phyloP scores from a whole-genome alignment of 2,329 filamentous ascomycete species.

The Penicillium hordei region DNA sequence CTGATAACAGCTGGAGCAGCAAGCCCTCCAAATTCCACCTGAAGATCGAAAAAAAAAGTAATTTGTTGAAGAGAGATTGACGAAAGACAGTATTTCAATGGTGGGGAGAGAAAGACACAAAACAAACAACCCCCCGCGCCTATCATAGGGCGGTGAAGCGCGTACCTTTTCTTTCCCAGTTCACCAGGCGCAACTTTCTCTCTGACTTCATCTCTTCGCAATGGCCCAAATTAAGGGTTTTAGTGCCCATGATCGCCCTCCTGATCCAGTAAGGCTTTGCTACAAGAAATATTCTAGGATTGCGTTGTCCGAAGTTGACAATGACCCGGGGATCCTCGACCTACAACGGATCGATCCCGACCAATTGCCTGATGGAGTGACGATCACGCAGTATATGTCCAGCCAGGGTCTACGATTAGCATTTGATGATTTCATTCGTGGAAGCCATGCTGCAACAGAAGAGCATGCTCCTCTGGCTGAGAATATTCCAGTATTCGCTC shows the following conservation, averaged over 20 bases:
- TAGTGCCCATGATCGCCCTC: conserved; percentile 77
- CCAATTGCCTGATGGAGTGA: conserved; percentile 28
- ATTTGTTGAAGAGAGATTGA: conserved; percentile 12
- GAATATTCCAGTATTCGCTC: conserved; percentile 38
- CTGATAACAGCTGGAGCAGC: conserved; percentile 6
- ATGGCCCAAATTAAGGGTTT: conserved; percentile 48
- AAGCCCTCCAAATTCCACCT: conserved; percentile 10
- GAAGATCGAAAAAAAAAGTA: conserved; percentile 5
- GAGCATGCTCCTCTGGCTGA: conserved; percentile 20
- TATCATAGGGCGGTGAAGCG: conserved; percentile 32
- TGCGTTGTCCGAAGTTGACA: conserved; percentile 52
- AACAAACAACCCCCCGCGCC: conserved; percentile 40
- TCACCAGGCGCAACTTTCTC: background rate
- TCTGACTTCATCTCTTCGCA: background rate
- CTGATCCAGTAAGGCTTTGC: conserved; percentile 64
- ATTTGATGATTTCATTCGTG: conserved; percentile 34
- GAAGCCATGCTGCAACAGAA: conserved; percentile 8
- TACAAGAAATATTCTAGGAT: conserved; percentile 75
- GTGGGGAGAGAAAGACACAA: conserved; percentile 31
- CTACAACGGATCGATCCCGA: conserved; percentile 43
- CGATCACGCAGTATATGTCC: conserved; percentile 32
- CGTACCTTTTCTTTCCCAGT: conserved; percentile 12
- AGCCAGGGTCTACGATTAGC: conserved; percentile 30
- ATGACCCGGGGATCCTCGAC: conserved; percentile 60
- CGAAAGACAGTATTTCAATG: conserved; percentile 10